Evolutionary conservation across 1,284 basidiomycete species (phyloP), one percentile per base, ranked within the genome.

Genomic region (Vanrija humicola): DNA sequence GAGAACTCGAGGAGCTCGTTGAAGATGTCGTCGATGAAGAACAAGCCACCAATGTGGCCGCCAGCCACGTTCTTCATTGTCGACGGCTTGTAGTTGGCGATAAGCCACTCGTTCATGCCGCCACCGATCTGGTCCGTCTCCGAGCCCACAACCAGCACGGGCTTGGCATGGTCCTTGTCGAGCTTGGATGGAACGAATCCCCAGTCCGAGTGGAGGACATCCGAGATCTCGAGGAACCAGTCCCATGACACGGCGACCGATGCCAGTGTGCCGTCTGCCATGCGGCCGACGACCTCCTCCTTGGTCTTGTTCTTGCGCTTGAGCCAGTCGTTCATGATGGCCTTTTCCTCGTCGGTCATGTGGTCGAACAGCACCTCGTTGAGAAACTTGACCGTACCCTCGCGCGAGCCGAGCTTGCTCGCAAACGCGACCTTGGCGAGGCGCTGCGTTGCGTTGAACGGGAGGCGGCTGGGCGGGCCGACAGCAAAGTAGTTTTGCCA

Each of bases 171-270:
- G n/a, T 74, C 76, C 42, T 77, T 79, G 59, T 82, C 79, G 46
- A 82, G 65, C 6, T 62, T 59, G 29, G 70, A 68, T 8, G 81
- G 80, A 28, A 62, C 63, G 57, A 82, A 82, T 29, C 79, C 81
- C 84, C 84, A 85, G 55, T 81, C 81, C 23, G 79, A 79, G 47
- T 83, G 81, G 49, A 82, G 69, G 42, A 82, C 69, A 23, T 72
- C 63, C 6, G 78, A 56, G 46, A 78, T 64, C 49, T 80, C 79
- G 58, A 80, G 68, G 62, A 82, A 82, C 2, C 83, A 84, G 49
- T 77, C 78, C 82, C 82, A 84, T 28, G 55, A 53, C 34, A 66
- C 75, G 18, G 76, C 72, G 15, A 83, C 79, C 63, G 82, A 84
- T 49, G 76, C 75, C 49, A 78, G 65, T 55, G 78, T 70, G 52